Percentiles rank a stretch among this genome's conserved stretches.
Conservation (phyloP, 164 flowering plant genomes). For the Chimonanthus praecox region DNA sequence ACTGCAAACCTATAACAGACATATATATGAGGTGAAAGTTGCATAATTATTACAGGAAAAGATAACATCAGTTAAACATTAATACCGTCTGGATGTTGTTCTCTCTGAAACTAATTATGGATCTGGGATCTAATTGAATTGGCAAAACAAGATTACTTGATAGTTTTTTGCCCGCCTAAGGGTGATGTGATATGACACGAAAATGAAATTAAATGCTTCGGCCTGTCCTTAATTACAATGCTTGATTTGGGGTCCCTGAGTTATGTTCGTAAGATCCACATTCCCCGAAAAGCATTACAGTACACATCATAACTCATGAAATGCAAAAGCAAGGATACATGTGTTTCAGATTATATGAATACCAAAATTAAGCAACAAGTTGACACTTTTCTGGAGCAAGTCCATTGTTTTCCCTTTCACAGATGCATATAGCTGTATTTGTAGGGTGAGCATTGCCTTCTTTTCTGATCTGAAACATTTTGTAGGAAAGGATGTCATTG, state of each 20-base stretch:
- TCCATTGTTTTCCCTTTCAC: background rate
- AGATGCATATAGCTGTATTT: background rate
- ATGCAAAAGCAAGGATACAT: background rate
- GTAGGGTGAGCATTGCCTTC: background rate
- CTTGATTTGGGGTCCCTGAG: background rate
- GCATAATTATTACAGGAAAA: background rate
- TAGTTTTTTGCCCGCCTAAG: too few species aligned
- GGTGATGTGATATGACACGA: background rate
- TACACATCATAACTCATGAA: background rate
- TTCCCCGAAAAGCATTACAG: background rate
- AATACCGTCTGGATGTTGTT: background rate
- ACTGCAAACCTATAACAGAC: background rate
- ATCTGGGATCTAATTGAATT: background rate
- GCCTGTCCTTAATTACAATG: background rate
- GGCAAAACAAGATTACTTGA: background rate
- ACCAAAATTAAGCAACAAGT: background rate
- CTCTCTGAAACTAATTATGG: background rate
- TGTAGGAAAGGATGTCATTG: background rate
- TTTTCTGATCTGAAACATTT: too few species aligned
- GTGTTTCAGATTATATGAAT: background rate
- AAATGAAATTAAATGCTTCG: too few species aligned
- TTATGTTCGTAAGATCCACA: background rate
- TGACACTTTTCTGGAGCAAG: background rate
- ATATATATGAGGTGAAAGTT: background rate
- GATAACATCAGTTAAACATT: background rate